Base-by-base conservation (phyloP, 78 protist species). In the Dictyostelium firmibasis region DNA sequence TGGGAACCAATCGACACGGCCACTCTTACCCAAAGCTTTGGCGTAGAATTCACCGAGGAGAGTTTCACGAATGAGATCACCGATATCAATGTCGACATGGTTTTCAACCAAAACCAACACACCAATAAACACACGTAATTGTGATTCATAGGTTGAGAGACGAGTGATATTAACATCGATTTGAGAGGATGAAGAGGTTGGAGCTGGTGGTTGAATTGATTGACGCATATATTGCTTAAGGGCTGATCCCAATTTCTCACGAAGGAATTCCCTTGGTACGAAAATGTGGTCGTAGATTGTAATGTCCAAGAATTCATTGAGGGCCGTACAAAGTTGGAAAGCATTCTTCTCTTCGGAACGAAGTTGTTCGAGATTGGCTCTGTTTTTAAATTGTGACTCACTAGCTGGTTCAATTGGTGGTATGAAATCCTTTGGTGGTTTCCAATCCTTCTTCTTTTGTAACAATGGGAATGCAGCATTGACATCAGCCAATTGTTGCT, bases 381-480 rank as follows among this genome's bases (percentile, higher is more conserved):
- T 44, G 27, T 50, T n/a, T 38, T 38, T 43, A 60, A 83, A 92
- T 13, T 33, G 33, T 14, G 92, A 72, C 74, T 96, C 97, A 9
- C 75, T 31, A 0, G 96, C 96, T 11, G 97, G 96, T 31, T 83
- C 94, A 31, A 75, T 70, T 5, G 97, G 97, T 25, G 95, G 85
- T 2, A 83, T 92, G 78, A 83, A 96, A 81, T 96, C 96, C 77
- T 96, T 96, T n/a, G 97, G 97, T 77, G 92, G 92, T 29, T 86
- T 84, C 93, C 95, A 96, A 25, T 91, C 97, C 35, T 83, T 81
- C 10, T 77, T 83, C 91, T 96, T 89, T 86, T 92, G 91, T 43
- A 83, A 70, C 33, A 96, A 14, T 67, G 92, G 81, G 89, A 72
- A 86, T 3, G 97, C 92, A 2, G 93, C 92, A 69, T 94, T 94